Evolutionary conservation across 73 alveolate genomes (phyloP).

Genomic region (Tetrahymena thermophila): DNA sequence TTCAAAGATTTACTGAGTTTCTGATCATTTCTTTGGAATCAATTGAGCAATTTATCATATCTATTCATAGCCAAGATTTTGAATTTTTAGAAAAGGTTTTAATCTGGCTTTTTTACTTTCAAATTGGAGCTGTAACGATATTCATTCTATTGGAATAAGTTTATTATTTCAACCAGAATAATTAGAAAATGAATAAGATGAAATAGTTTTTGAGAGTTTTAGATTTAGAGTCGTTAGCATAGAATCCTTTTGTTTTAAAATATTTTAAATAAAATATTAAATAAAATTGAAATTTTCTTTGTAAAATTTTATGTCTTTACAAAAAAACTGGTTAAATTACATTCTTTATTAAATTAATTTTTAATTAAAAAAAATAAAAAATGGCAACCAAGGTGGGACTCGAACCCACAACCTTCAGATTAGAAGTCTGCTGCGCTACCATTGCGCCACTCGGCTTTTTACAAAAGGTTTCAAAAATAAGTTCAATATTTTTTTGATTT

Average conservation of each 20-base stretch:
- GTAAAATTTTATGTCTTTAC: not conserved
- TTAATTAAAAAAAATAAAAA: not conserved
- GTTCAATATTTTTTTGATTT: not conserved
- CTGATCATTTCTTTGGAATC: not conserved
- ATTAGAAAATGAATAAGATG: not conserved
- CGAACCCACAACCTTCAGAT: conserved; percentile 5
- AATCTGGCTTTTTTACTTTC: not conserved
- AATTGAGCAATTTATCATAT: not conserved
- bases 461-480: not conserved
- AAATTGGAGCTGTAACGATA: not conserved
- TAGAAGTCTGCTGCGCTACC: conserved; percentile 6
- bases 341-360: too few species aligned
- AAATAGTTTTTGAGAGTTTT: not conserved
- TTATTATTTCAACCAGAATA: not conserved
- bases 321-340: too few species aligned
- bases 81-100: not conserved
- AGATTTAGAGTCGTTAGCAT: not conserved
- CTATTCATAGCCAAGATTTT: not conserved
- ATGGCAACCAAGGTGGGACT: conserved; percentile 2
- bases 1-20: not conserved
- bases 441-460: conserved; percentile 4
- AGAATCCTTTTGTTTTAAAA: not conserved
- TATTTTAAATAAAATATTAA: not conserved
- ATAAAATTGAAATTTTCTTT: not conserved
- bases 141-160: not conserved